These are phyloP conservation scores for Irpex sp. DNA, from an alignment of 1,284 basidiomycete species.

Conservation along the genomic window DNA sequence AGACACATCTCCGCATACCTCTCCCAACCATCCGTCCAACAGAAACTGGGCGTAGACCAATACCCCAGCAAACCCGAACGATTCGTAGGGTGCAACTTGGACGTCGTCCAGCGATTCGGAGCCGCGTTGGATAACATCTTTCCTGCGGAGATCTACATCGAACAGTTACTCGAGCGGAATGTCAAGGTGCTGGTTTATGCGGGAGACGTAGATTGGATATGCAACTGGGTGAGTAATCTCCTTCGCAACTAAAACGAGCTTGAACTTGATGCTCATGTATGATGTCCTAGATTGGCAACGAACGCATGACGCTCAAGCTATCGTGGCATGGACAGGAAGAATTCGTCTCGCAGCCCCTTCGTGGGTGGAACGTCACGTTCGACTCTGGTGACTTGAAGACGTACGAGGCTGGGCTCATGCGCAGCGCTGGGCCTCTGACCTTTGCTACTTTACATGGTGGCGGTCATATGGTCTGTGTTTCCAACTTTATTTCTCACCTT, in stretches of 20 bases:
- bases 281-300: constrained; percentile 45
- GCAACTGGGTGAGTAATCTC: constrained; percentile 55
- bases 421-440: constrained; percentile 55
- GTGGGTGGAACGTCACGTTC: constrained; percentile 56
- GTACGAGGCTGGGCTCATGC: constrained; percentile 49
- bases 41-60: background rate
- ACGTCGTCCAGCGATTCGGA: constrained; percentile 41
- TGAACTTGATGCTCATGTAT: background rate
- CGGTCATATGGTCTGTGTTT: constrained; percentile 57
- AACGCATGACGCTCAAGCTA: constrained; percentile 57
- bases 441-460: constrained; percentile 59
- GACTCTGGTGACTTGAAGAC: background rate
- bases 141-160: constrained; percentile 55
- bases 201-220: constrained; percentile 71
- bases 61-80: constrained; percentile 20
- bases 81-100: constrained; percentile 45
- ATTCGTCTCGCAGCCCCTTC: constrained; percentile 43
- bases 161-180: constrained; percentile 70
- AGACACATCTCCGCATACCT: background rate
- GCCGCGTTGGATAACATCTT: constrained; percentile 32
- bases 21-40: background rate
- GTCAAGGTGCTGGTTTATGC: constrained; percentile 74
- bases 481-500: background rate
- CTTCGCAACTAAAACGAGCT: background rate
- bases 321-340: constrained; percentile 58